A percentile compares a stretch with the other conserved stretches of the same genome.
Evolutionary conservation across 2,329 filamentous ascomycete genomes (phyloP).

Genomic region (Stagonosporopsis tanaceti): DNA sequence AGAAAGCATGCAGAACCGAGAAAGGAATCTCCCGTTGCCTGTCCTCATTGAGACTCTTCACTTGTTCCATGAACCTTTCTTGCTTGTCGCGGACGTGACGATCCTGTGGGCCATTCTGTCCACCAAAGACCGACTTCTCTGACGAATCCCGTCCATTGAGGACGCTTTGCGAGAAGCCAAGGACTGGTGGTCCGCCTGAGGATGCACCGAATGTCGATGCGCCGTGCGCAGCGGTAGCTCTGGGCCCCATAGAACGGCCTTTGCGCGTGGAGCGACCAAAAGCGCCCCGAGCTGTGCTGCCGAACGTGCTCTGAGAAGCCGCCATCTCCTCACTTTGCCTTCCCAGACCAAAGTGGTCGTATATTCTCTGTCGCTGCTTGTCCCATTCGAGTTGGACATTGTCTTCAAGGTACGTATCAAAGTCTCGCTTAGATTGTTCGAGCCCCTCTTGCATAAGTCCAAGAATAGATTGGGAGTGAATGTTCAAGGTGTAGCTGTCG

Average conservation of each 20-base stretch:
- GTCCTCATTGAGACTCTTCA: conserved; percentile 78
- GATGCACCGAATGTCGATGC: conserved; percentile 68
- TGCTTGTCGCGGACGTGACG: conserved; percentile 85
- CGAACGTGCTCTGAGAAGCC: conserved; percentile 47
- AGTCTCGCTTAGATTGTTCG: conserved; percentile 86
- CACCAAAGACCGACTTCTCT: conserved; percentile 60
- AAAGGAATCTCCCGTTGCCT: conserved; percentile 73
- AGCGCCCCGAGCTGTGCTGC: conserved; percentile 51
- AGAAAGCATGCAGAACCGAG: conserved; percentile 78
- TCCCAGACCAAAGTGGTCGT: conserved; percentile 90
- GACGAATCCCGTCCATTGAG: conserved; percentile 70
- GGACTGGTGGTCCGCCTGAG: conserved; percentile 76
- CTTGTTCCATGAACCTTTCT: conserved; percentile 77
- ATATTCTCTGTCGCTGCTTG: conserved; percentile 88
- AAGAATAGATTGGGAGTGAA: conserved; percentile 89
- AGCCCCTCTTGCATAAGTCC: conserved; percentile 93
- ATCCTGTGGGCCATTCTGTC: conserved; percentile 69
- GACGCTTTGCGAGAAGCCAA: conserved; percentile 74
- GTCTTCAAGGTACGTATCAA: conserved; percentile 92
- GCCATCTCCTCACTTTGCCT: conserved; percentile 53
- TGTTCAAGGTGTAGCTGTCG: conserved; percentile 79
- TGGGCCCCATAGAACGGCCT: conserved; percentile 50
- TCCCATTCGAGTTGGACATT: conserved; percentile 97
- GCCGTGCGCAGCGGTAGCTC: conserved; percentile 41
- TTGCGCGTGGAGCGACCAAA: conserved; percentile 62